Conservation (phyloP, 768 basidiomycete genomes). For the Amanita subjunquillea region DNA sequence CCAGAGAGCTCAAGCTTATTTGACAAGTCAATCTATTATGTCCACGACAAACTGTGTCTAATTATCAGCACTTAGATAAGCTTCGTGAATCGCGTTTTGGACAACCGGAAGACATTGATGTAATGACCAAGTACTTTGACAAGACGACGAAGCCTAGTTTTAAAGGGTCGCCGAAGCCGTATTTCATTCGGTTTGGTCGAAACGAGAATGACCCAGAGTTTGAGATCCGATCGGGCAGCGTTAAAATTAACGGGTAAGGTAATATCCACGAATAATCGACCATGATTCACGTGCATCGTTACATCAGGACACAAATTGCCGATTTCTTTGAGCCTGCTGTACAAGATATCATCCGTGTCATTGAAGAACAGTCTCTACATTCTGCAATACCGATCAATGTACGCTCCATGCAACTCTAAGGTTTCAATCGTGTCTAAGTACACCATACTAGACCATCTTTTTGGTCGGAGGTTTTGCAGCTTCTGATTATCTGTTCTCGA, state of each 20-base stretch:
- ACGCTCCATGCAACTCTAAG: neutral
- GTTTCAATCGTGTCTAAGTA: neutral
- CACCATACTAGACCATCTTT: conserved; percentile 23
- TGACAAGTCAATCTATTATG: neutral
- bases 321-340: conserved; percentile 3
- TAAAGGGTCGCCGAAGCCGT: conserved; percentile 16
- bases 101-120: neutral
- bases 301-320: neutral
- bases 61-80: neutral
- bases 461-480: conserved; percentile 39
- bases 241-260: neutral
- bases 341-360: neutral
- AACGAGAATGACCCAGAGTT: conserved; percentile 26
- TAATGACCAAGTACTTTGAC: conserved; percentile 26
- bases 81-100: neutral
- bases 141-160: conserved; percentile 37
- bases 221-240: conserved; percentile 34
- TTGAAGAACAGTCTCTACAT: neutral
- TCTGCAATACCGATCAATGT: neutral
- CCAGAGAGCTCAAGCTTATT: neutral
- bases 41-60: neutral
- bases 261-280: neutral
- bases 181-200: conserved; percentile 38
- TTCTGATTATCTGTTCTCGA: conserved; percentile 21
- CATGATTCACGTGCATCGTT: neutral